Evolutionary conservation across 2,329 filamentous ascomycete species (phyloP).

Genomic region (Hawksworthiomyces lignivorus): DNA sequence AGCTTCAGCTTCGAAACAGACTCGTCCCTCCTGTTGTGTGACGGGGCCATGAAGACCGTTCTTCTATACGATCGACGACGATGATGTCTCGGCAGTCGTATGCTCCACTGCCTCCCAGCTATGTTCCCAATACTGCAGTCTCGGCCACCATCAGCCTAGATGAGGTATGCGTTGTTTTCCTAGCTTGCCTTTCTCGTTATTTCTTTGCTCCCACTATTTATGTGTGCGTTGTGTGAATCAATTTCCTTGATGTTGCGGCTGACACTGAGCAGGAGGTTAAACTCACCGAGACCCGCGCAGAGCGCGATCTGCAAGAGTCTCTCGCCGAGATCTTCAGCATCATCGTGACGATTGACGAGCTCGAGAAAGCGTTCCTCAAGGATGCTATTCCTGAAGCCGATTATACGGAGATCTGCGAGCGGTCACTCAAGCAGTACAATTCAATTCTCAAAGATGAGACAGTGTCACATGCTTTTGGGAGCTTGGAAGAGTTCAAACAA

Average conservation of each 20-base stretch:
- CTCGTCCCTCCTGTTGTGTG: too few relatives aligned
- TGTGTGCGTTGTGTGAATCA: too few relatives aligned
- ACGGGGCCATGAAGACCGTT: conserved; percentile 1
- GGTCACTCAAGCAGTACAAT: conserved; percentile 93
- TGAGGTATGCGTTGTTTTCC: too few relatives aligned
- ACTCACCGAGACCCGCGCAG: conserved; percentile 74
- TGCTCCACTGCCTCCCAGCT: conserved; percentile 84
- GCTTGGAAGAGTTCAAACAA: conserved; percentile 82
- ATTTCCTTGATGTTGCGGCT: background rate
- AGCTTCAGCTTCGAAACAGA: too few relatives aligned
- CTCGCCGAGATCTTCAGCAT: conserved; percentile 97
- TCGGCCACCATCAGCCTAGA: conserved; percentile 90
- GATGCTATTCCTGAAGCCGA: conserved; percentile 87
- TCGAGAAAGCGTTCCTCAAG: conserved; percentile 94
- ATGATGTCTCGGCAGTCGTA: conserved; percentile 63
- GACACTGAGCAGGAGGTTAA: conserved; percentile 70
- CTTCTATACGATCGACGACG: conserved; percentile 20
- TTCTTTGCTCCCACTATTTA: background rate
- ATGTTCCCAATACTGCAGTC: conserved; percentile 74
- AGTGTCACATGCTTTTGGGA: conserved; percentile 80
- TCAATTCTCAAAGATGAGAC: conserved; percentile 85
- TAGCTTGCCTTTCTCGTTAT: conserved; percentile 33
- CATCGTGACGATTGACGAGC: conserved; percentile 86
- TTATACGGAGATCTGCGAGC: conserved; percentile 93
- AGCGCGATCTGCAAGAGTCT: conserved; percentile 91